These are phyloP conservation scores for Umbelopsis isabellina DNA, from an alignment of 192 early-diverging fungal genomes.

Conservation along the genomic window DNA sequence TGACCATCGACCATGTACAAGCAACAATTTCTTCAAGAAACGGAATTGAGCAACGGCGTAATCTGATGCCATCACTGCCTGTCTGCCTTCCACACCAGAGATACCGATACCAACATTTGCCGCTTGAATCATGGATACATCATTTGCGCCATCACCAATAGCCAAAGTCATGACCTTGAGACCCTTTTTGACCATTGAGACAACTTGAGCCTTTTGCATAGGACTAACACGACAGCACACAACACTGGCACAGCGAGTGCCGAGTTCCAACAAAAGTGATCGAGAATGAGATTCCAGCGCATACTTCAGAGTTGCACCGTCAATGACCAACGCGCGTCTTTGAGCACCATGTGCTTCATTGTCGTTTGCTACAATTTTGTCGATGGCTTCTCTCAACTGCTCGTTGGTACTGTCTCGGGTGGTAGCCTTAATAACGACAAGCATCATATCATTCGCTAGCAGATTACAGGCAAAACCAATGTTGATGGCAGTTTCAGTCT, in stretches of 20 bases:
- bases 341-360: conserved; percentile 34
- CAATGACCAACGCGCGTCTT: conserved; percentile 79
- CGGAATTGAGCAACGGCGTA: conserved; percentile 93
- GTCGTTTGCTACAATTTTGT: conserved; percentile 49
- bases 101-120: conserved; percentile 96
- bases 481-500: conserved; percentile 97
- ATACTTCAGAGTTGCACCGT: conserved; percentile 85
- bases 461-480: conserved; percentile 96
- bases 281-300: conserved; percentile 67
- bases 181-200: conserved; percentile 82
- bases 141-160: conserved; percentile 97
- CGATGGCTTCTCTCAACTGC: conserved; percentile 71
- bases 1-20: conserved; percentile 95
- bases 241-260: conserved; percentile 83
- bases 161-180: conserved; percentile 87
- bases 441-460: conserved; percentile 79
- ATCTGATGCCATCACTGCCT: conserved; percentile 92
- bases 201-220: conserved; percentile 94
- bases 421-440: conserved; percentile 72
- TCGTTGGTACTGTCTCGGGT: conserved; percentile 59
- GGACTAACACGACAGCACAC: conserved; percentile 96
- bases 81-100: conserved; percentile 91
- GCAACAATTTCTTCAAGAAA: conserved; percentile 78
- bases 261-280: conserved; percentile 68
- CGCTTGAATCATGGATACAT: conserved; percentile 98